Conservation (phyloP, 2,329 filamentous ascomycete genomes). For the Colletotrichum destructivum region DNA sequence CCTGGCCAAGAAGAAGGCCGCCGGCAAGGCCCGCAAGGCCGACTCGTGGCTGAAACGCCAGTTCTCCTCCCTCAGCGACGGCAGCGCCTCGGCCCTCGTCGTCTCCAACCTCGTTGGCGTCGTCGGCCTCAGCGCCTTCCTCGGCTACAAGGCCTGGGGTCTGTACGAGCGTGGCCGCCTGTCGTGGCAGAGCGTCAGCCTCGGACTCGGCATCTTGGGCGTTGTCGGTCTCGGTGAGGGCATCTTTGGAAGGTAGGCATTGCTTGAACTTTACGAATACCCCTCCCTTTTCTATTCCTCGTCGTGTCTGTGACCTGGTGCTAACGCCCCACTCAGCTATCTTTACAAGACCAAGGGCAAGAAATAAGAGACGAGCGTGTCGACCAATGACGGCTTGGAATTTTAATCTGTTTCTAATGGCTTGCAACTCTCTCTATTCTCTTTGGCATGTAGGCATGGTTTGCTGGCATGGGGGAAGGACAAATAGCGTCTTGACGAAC, state of each 20-base stretch:
- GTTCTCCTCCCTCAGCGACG: constrained; percentile 63
- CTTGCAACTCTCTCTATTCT: constrained; percentile 32
- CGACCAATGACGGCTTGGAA: constrained; percentile 10
- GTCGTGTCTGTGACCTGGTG: background rate
- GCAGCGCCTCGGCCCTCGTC: constrained; percentile 60
- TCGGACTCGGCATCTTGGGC: constrained; percentile 67
- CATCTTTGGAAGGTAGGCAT: constrained; percentile 63
- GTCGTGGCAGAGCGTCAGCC: constrained; percentile 64
- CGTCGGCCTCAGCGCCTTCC: constrained; percentile 66
- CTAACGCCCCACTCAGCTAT: constrained; percentile 46
- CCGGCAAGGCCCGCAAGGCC: constrained; percentile 57
- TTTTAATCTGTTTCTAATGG: constrained; percentile 16
- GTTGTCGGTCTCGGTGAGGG: constrained; percentile 66
- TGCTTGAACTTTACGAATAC: constrained; percentile 26
- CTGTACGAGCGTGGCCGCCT: constrained; percentile 68
- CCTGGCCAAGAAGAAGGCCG: constrained; percentile 61
- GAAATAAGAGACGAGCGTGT: constrained; percentile 45
- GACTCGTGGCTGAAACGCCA: constrained; percentile 66
- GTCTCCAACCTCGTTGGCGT: constrained; percentile 65
- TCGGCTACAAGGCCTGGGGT: constrained; percentile 70
- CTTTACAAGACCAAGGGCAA: constrained; percentile 54
- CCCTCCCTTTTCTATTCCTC: no score
- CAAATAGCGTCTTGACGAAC: constrained; percentile 35
- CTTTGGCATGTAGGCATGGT: constrained; percentile 35
- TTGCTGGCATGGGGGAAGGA: constrained; percentile 23